A percentile compares a stretch with the other conserved stretches of the same genome.
Evolutionary conservation across 352 stramenopile species (phyloP).

Genomic region (Globisporangium cystogenes): DNA sequence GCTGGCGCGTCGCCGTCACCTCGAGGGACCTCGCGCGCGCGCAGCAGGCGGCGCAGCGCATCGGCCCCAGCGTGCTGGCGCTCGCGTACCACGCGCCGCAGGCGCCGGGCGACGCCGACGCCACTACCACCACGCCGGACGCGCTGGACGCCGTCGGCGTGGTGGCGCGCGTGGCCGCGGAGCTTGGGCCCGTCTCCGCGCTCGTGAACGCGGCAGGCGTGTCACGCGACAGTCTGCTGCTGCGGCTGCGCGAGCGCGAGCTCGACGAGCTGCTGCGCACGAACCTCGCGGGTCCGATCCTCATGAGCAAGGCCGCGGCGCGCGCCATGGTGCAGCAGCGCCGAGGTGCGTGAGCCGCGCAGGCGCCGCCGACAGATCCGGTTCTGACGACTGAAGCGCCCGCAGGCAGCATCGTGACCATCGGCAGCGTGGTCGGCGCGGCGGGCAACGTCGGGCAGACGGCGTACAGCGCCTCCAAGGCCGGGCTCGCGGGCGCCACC

Average conservation of each 20-base stretch:
- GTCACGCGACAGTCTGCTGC: conserved; percentile 63
- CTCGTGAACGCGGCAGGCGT: conserved; percentile 76
- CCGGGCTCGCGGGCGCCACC: conserved; percentile 66
- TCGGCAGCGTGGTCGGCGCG: conserved; percentile 79
- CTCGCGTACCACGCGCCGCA: conserved; percentile 53
- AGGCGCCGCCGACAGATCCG: no score
- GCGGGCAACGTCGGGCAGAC: conserved; percentile 72
- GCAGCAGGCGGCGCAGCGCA: conserved; percentile 37
- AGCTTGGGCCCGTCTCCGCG: conserved; percentile 35
- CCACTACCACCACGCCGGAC: not conserved
- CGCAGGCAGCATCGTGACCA: conserved; percentile 69
- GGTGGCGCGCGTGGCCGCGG: conserved; percentile 34
- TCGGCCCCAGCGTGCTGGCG: conserved; percentile 38
- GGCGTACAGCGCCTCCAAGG: conserved; percentile 81
- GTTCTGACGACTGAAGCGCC: no score
- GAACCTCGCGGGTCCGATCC: conserved; percentile 70
- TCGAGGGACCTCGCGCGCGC: conserved; percentile 53
- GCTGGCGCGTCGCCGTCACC: conserved; percentile 72
- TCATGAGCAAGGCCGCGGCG: conserved; percentile 68
- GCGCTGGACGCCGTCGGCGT: conserved; percentile 19
- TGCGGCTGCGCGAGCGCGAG: conserved; percentile 55
- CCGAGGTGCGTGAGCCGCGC: no score
- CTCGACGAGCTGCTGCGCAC: conserved; percentile 66
- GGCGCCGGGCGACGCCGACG: no score
- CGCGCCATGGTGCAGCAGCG: conserved; percentile 79